Conservation (phyloP, 768 basidiomycete genomes). For the Coprinellus micaceus region DNA sequence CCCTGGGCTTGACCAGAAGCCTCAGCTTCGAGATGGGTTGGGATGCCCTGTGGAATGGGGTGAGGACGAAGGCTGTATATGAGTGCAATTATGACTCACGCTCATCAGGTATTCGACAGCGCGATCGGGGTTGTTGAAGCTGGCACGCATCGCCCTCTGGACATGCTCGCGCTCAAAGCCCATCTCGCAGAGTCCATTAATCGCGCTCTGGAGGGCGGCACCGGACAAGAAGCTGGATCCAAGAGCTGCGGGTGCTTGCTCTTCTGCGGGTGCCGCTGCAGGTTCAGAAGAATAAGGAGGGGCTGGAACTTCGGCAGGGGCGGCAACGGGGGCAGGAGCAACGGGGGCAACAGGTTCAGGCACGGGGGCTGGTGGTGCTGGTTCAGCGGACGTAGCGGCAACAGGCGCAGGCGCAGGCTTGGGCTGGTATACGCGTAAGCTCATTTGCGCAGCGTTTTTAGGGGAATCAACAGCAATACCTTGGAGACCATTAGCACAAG, state of each 20-base stretch:
- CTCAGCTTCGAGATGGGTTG: constrained; percentile 60
- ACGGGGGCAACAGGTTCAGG: constrained; percentile 32
- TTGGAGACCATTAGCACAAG: constrained; percentile 98
- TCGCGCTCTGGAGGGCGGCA: constrained; percentile 66
- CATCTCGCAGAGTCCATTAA: constrained; percentile 89
- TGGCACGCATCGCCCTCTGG: constrained; percentile 80
- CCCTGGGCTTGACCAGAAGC: constrained; percentile 30
- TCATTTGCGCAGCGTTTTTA: neutral
- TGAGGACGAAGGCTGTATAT: constrained; percentile 10
- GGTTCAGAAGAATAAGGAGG: constrained; percentile 25
- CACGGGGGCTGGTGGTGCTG: constrained; percentile 21
- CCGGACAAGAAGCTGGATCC: constrained; percentile 70
- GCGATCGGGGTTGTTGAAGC: constrained; percentile 95
- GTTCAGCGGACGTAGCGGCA: constrained; percentile 17
- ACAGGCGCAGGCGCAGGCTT: constrained; percentile 47
- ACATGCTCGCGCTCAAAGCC: constrained; percentile 88
- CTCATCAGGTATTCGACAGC: constrained; percentile 98
- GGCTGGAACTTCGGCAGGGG: constrained; percentile 3
- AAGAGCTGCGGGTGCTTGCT: constrained; percentile 30
- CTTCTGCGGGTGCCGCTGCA: constrained; percentile 26
- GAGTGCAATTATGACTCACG: constrained; percentile 41
- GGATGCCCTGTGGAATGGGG: constrained; percentile 80
- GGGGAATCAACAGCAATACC: constrained; percentile 42
- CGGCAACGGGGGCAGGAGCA: constrained; percentile 23
- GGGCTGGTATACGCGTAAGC: constrained; percentile 1